Evolutionary conservation across 495 filamentous ascomycete species (phyloP).

Genomic region (Parathielavia appendiculata): DNA sequence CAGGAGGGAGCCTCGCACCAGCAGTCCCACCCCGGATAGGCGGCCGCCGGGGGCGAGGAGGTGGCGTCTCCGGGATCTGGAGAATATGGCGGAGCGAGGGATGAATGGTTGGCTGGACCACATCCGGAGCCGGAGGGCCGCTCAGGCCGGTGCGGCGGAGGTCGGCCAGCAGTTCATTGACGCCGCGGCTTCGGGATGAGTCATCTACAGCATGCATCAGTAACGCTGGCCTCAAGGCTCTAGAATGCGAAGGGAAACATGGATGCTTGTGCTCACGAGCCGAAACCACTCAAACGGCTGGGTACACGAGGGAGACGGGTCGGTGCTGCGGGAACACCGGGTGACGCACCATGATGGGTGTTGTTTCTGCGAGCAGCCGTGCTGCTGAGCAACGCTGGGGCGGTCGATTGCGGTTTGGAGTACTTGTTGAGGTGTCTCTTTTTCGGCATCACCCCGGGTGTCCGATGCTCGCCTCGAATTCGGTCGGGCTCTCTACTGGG

Average conservation of each 20-base stretch:
- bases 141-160: constrained; percentile 40
- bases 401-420: constrained; percentile 50
- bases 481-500: not conserved
- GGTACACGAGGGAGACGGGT: not conserved
- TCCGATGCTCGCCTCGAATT: not conserved
- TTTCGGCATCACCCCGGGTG: constrained; percentile 47
- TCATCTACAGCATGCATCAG: constrained; percentile 14
- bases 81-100: constrained; percentile 55
- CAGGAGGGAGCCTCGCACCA: constrained; percentile 51
- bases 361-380: constrained; percentile 21
- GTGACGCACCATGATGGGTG: constrained; percentile 24
- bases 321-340: constrained; percentile 2
- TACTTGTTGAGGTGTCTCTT: constrained; percentile 47
- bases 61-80: constrained; percentile 64
- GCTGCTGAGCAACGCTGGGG: constrained; percentile 41
- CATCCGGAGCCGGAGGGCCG: constrained; percentile 15
- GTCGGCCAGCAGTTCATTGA: constrained; percentile 49
- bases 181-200: constrained; percentile 27
- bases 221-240: constrained; percentile 6
- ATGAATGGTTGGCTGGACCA: constrained; percentile 39
- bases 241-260: not conserved
- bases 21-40: constrained; percentile 40
- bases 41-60: constrained; percentile 54
- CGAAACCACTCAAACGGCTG: not conserved
- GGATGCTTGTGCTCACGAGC: not conserved